Conservation (phyloP, 2,329 filamentous ascomycete species). For the Plenodomus biglobosus region DNA sequence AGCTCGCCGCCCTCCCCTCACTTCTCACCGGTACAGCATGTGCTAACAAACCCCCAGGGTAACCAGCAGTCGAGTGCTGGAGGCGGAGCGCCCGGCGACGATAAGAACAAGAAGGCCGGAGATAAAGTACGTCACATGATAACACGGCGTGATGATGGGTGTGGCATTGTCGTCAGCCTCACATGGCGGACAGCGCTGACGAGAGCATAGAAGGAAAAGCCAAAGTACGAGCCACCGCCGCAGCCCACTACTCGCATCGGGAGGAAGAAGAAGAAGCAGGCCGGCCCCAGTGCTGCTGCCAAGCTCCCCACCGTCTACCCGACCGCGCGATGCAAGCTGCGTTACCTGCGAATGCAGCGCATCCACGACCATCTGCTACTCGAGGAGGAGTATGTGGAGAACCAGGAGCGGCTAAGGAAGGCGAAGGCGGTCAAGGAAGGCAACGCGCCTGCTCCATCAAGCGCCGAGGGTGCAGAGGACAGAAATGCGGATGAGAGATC, state of each 20-base stretch:
- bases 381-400: slow-evolving; percentile 98
- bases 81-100: slow-evolving; percentile 67
- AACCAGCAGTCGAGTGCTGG: slow-evolving; percentile 83
- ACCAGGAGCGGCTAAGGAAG: slow-evolving; percentile 93
- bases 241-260: slow-evolving; percentile 95
- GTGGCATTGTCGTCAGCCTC: neutral
- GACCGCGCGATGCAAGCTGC: slow-evolving; percentile 94
- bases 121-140: slow-evolving; percentile 51
- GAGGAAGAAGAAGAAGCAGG: slow-evolving; percentile 96
- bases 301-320: slow-evolving; percentile 95
- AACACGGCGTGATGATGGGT: neutral
- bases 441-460: slow-evolving; percentile 55
- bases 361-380: slow-evolving; percentile 96
- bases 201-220: slow-evolving; percentile 85
- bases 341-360: slow-evolving; percentile 95
- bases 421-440: slow-evolving; percentile 67
- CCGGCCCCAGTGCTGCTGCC: slow-evolving; percentile 87
- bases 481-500: slow-evolving; percentile 92
- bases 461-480: slow-evolving; percentile 74
- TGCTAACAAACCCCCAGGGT: slow-evolving; percentile 59
- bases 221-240: slow-evolving; percentile 98
- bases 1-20: slow-evolving; percentile 25
- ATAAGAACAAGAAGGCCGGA: slow-evolving; percentile 79
- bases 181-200: slow-evolving; percentile 15
- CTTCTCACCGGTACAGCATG: slow-evolving; percentile 29